A percentile compares a stretch with the other conserved stretches of the same genome.
These are phyloP conservation scores for Pascua guehoae DNA, from an alignment of 1,284 basidiomycete species.

Conservation along the genomic window DNA sequence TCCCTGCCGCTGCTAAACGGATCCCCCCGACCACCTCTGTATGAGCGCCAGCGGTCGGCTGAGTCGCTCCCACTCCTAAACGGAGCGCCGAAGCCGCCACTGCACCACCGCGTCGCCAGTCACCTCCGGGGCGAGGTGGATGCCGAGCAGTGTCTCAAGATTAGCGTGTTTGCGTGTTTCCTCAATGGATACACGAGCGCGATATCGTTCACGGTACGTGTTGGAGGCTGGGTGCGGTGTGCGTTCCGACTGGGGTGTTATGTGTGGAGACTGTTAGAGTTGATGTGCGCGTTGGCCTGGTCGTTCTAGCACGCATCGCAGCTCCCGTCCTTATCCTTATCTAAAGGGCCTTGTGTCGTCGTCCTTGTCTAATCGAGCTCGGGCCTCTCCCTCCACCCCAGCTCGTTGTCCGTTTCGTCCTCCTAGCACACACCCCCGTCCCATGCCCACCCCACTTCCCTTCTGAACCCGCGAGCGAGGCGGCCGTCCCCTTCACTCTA, in stretches of 20 bases:
- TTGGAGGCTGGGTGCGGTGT: not conserved
- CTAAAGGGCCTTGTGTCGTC: not conserved
- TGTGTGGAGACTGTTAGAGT: conserved; percentile 1
- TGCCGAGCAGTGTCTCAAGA: conserved; percentile 56
- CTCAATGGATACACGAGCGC: conserved; percentile 78
- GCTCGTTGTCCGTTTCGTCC: not conserved
- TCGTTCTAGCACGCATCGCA: not conserved
- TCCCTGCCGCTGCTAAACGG: too few relatives aligned
- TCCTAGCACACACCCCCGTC: not conserved
- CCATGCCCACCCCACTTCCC: not conserved
- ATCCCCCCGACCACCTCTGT: too few relatives aligned
- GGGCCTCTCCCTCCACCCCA: not conserved
- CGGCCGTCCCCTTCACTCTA: not conserved
- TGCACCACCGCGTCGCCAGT: too few relatives aligned
- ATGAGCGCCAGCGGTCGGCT: too few relatives aligned
- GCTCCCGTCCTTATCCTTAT: not conserved
- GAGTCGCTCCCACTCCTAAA: too few relatives aligned
- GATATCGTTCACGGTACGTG: conserved; percentile 61
- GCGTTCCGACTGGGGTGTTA: not conserved
- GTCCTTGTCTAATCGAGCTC: not conserved
- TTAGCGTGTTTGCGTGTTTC: conserved; percentile 72
- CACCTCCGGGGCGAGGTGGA: conserved; percentile 59
- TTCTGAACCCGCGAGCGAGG: not conserved
- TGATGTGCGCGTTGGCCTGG: too few relatives aligned
- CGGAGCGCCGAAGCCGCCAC: too few relatives aligned